Conservation (phyloP, 2,329 filamentous ascomycete species). For the Emericellopsis atlantica region DNA sequence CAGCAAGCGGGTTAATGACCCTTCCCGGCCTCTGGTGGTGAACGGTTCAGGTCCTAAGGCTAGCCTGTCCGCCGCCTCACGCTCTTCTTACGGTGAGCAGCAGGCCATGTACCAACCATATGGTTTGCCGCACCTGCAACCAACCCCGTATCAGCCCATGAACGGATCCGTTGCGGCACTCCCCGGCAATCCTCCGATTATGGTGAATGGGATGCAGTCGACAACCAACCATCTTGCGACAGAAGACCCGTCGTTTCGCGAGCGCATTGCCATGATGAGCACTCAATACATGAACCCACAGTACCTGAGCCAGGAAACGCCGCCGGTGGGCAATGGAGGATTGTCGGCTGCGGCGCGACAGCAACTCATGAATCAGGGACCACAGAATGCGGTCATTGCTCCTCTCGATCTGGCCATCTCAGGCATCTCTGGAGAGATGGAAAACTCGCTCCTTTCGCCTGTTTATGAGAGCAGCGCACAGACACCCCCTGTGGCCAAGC, state of each 20-base stretch:
- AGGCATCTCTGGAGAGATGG: constrained; percentile 18
- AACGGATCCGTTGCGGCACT: constrained; percentile 1
- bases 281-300: constrained; percentile 14
- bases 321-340: constrained; percentile 12
- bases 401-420: constrained; percentile 42
- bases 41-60: constrained; percentile 31
- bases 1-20: constrained; percentile 15
- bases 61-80: constrained; percentile 11
- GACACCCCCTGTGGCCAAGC: constrained; percentile 33
- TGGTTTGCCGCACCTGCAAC: too few species aligned
- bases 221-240: constrained; percentile 6
- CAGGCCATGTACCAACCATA: constrained; percentile 3
- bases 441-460: constrained; percentile 50
- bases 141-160: too few species aligned
- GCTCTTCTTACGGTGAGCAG: constrained; percentile 2
- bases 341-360: constrained; percentile 21
- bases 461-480: constrained; percentile 64
- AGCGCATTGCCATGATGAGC: constrained; percentile 27
- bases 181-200: constrained; percentile 14
- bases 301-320: constrained; percentile 17
- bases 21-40: constrained; percentile 36
- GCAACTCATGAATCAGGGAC: constrained; percentile 24
- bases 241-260: constrained; percentile 27
- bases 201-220: constrained; percentile 21
- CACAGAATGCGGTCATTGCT: constrained; percentile 36